Base-by-base conservation (phyloP, 2,329 filamentous ascomycete genomes). In the Monosporascus sp. region DNA sequence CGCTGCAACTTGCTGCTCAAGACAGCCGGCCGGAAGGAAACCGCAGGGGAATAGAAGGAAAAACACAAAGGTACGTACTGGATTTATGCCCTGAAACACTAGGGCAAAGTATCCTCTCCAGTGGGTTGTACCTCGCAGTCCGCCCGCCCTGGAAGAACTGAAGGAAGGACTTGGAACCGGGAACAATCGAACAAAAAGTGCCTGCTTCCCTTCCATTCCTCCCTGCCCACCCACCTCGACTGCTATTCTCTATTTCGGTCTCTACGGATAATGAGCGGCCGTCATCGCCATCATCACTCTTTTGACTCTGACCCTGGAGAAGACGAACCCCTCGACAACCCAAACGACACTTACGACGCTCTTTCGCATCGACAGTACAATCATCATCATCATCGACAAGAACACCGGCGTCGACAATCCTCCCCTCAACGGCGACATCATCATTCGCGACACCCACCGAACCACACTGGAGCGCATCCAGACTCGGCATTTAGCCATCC, bases 401-500 rank as follows among this genome's bases (percentile, higher is more conserved):
- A 35, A 35, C 31, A 35, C 1, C 11, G 11, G 31, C 31, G 31
- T 14, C 31, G 14, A 35, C 31, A 35, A 35, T 5, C 9, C 31
- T 35, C 31, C 0, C 31, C 31, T 35, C 31, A 35, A 35, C 31
- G 9, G 31, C 31, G 17, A 15, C n/a, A 25, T 24, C 24, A 25
- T 11, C 39, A 43, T 14, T 43, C 14, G 18, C 38, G 17, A 39
- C 11, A 43, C 39, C 9, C 18, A 3, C 52, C 50, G 45, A 47
- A 51, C 37, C 52, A 55, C 48, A 37, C 61, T 5, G 64, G 61
- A 37, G 62, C 63, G 37, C 69, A 74, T 54, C 71, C 70, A 25
- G 72, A 75, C 57, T 70, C 72, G 5, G 58, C 67, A 37, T 72
- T 70, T 50, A 56, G 63, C 46, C 67, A 59, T 37, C 55, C 69